phyloP scores from a whole-genome alignment of 2,329 filamentous ascomycete genomes.

The Penicillium glabrum region DNA sequence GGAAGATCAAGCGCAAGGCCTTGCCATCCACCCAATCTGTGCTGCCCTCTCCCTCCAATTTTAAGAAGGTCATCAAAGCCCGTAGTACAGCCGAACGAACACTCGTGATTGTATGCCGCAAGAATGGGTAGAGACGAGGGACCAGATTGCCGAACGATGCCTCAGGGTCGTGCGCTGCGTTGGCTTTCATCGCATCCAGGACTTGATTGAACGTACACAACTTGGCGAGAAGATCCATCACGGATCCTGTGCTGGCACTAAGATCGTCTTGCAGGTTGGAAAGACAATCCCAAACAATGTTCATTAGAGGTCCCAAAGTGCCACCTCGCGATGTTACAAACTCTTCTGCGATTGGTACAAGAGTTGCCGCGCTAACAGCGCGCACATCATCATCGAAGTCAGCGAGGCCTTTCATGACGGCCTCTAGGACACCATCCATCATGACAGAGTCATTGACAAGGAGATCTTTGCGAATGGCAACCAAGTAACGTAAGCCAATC shows the following conservation, averaged over 20 bases:
- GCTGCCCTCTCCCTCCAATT: slow-evolving; percentile 74
- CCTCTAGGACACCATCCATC: slow-evolving; percentile 87
- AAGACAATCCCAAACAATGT: slow-evolving; percentile 95
- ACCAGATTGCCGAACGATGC: slow-evolving; percentile 91
- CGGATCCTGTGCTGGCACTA: slow-evolving; percentile 93
- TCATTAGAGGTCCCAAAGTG: slow-evolving; percentile 78
- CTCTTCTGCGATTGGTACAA: slow-evolving; percentile 94
- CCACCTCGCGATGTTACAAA: slow-evolving; percentile 82
- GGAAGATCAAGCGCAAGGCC: slow-evolving; percentile 84
- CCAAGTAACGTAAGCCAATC: slow-evolving; percentile 92
- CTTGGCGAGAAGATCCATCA: slow-evolving; percentile 96
- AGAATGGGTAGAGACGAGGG: slow-evolving; percentile 89
- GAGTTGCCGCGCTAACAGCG: slow-evolving; percentile 92
- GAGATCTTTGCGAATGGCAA: slow-evolving; percentile 90
- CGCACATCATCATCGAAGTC: slow-evolving; percentile 94
- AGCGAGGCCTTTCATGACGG: slow-evolving; percentile 91
- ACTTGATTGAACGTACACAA: slow-evolving; percentile 94
- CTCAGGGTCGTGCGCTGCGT: slow-evolving; percentile 77
- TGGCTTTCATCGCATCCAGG: slow-evolving; percentile 87
- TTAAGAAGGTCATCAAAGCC: slow-evolving; percentile 87
- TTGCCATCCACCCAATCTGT: slow-evolving; percentile 92
- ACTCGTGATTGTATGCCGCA: slow-evolving; percentile 94
- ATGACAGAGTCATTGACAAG: slow-evolving; percentile 79
- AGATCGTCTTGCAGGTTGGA: slow-evolving; percentile 96
- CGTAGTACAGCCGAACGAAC: slow-evolving; percentile 91